Conservation (phyloP, 2,329 filamentous ascomycete genomes). For the Elsinoe arachidis region DNA sequence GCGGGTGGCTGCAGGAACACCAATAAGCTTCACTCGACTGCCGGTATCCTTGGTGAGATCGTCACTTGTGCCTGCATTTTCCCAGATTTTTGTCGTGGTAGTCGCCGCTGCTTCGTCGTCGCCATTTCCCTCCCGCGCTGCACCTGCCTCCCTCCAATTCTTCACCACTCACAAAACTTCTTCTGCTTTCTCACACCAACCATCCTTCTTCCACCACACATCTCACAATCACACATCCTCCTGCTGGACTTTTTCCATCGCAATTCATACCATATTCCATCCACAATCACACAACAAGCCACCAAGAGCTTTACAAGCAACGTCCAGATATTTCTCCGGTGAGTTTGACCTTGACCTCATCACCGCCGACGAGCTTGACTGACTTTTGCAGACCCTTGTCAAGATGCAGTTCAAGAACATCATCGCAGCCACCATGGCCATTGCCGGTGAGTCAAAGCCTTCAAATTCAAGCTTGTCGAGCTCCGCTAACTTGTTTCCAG, state of each 20-base stretch:
- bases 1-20: neutral
- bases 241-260: conserved; percentile 11
- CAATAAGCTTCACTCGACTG: neutral
- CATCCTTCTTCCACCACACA: conserved; percentile 9
- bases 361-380: neutral
- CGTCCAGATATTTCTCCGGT: conserved; percentile 12
- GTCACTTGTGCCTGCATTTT: conserved; percentile 4
- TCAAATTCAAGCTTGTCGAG: neutral
- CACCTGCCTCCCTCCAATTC: neutral
- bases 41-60: neutral
- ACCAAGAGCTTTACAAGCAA: conserved; percentile 1
- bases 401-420: conserved; percentile 12
- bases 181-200: neutral
- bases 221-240: conserved; percentile 1
- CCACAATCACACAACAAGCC: conserved; percentile 5
- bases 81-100: neutral
- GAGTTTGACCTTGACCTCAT: neutral
- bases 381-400: conserved; percentile 7
- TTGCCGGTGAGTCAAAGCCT: conserved; percentile 5
- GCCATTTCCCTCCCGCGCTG: neutral
- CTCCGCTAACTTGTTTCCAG: neutral
- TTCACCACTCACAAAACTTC: neutral
- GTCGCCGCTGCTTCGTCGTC: neutral
- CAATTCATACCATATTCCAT: conserved; percentile 14
- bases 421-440: conserved; percentile 11